A percentile compares a stretch with the other conserved stretches of the same genome.
phyloP scores from a whole-genome alignment of 306 rosid genomes.

The Prunus mongolica region DNA sequence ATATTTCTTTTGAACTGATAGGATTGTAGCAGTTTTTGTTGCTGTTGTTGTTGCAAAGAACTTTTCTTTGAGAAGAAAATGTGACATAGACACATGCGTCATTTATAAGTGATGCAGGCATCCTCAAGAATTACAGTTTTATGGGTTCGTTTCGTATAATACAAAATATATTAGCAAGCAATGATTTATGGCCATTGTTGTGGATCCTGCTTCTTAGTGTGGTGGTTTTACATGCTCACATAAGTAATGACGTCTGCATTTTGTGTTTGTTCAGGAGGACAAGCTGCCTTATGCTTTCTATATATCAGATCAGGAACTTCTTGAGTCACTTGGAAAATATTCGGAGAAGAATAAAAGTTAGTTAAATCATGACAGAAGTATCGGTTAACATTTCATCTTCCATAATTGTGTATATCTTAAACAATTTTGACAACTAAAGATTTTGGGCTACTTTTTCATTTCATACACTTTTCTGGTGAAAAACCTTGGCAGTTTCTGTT shows the following conservation, averaged over 20 bases:
- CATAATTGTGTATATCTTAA: not conserved
- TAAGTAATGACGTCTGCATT: not conserved
- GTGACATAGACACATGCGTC: not conserved
- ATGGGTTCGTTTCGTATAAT: too few species aligned
- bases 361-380: conserved; percentile 2
- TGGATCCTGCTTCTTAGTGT: not conserved
- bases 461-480: conserved; percentile 5
- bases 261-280: conserved; percentile 61
- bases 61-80: not conserved
- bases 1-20: not conserved
- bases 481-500: conserved; percentile 65
- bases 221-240: not conserved
- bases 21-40: not conserved
- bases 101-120: too few species aligned
- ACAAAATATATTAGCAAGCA: not conserved
- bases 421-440: not conserved
- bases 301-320: conserved; percentile 73
- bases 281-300: conserved; percentile 84
- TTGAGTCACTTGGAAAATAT: conserved; percentile 65
- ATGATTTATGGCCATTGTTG: not conserved
- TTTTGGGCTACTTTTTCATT: not conserved
- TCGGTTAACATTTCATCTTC: not conserved
- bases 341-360: conserved; percentile 76
- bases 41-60: not conserved
- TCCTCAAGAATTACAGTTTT: too few species aligned